A percentile compares a stretch with the other conserved stretches of the same genome.
These are phyloP conservation scores for Sphagnum tenellum DNA, from an alignment of 225 moss, liverwort and hornwort genomes.

Conservation along the genomic window DNA sequence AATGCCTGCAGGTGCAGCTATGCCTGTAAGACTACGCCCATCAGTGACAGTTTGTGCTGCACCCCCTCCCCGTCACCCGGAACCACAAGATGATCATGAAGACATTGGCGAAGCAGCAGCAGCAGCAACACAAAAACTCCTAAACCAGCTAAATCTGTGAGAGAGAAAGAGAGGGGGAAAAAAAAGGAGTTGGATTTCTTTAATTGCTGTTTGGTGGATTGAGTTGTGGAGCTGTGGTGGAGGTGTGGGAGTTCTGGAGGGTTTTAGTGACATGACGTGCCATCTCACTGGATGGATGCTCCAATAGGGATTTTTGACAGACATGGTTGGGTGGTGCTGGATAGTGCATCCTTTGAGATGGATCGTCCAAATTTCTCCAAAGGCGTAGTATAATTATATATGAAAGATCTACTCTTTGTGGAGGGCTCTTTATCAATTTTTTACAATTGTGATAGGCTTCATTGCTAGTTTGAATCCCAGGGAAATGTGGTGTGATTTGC, in stretches of 20 bases:
- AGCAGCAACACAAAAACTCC: slow-evolving; percentile 88
- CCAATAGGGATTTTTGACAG: slow-evolving; percentile 20
- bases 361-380: slow-evolving; percentile 24
- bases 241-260: slow-evolving; percentile 48
- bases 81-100: slow-evolving; percentile 35
- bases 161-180: slow-evolving; percentile 1
- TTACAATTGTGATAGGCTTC: too few species aligned
- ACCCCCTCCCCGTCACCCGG: slow-evolving; percentile 32
- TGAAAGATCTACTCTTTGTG: too few species aligned
- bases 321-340: slow-evolving; percentile 20
- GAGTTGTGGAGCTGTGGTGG: slow-evolving; percentile 30
- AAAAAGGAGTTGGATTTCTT: too few species aligned
- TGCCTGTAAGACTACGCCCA: slow-evolving; percentile 35
- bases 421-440: too few species aligned
- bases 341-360: slow-evolving; percentile 63
- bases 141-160: slow-evolving; percentile 97
- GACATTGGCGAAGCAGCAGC: slow-evolving; percentile 45
- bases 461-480: too few species aligned
- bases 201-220: too few species aligned
- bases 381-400: slow-evolving; percentile 36
- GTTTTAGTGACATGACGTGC: slow-evolving; percentile 87
- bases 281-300: slow-evolving; percentile 99
- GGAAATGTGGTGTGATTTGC: too few species aligned
- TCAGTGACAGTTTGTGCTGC: slow-evolving; percentile 34
- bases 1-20: slow-evolving; percentile 19